Evolutionary conservation across 192 early-diverging fungal genomes (phyloP), one percentile per base, ranked within the genome.

Genomic region (Gonapodya sp.): DNA sequence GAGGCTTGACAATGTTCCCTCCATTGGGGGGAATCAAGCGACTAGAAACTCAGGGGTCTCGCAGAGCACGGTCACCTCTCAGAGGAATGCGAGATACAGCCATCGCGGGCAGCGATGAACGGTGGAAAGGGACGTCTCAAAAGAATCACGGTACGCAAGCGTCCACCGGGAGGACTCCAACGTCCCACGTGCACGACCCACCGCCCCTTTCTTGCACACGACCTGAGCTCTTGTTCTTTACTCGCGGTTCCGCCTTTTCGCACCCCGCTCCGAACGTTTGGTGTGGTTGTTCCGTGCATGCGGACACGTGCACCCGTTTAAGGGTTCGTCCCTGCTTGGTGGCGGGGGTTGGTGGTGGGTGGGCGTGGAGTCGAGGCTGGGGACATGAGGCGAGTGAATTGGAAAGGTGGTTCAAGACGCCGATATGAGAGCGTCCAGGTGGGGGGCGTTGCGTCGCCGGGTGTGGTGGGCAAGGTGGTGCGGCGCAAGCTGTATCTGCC

Each of bases 211-310:
- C 46, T 8, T 64, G 46, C 46, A 16, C 24, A 24, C 46, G 8
- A 64, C 46, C 46, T 64, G 8, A 64, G 8, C 46, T 64, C 46
- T 64, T 64, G n/a, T n/a, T n/a, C n/a, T n/a, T 24, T 8, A 64
- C 46, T 24, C 24, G 46, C 24, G 46, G 24, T 16, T 8, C 24
- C 24, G 46, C 46, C 46, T 64, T 24, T 64, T 64, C 46, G 46
- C 46, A 64, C 46, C 46, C 46, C 46, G 46, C 24, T 64, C 46
- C 46, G 46, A 64, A 64, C 46, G 46, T 64, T 64, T 64, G 46
- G 46, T 24, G 46, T 64, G 24, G 46, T 64, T 8, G 46, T 64
- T 24, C 46, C n/a, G n/a, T n/a, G n/a, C n/a, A n/a, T 64, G 46
- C 46, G 24, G 46, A 64, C 46, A 8, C 46, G 8, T 64, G 46